A percentile compares a stretch with the other conserved stretches of the same genome.
phyloP scores from a whole-genome alignment of 352 stramenopile genomes.

The Phytophthora pseudosyringae region DNA sequence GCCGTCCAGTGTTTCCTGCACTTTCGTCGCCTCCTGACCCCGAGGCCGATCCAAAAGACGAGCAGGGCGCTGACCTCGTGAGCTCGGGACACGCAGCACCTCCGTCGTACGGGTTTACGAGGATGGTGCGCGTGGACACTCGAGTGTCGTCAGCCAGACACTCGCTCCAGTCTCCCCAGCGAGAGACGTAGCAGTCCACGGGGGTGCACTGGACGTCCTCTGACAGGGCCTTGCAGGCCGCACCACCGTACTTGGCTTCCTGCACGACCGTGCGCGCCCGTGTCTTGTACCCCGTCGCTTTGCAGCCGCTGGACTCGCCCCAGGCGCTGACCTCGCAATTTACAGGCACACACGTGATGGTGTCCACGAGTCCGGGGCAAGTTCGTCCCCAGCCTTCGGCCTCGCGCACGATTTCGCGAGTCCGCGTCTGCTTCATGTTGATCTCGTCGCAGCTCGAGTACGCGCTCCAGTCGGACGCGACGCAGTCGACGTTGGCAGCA shows the following conservation, averaged over 20 bases:
- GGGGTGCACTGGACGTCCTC: conserved; percentile 36
- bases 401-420: conserved; percentile 26
- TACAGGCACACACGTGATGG: conserved; percentile 25
- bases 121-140: conserved; percentile 42
- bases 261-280: conserved; percentile 28
- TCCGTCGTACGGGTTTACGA: conserved; percentile 41
- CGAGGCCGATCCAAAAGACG: conserved; percentile 15
- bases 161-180: conserved; percentile 39
- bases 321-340: conserved; percentile 37
- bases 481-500: conserved; percentile 26
- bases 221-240: conserved; percentile 20
- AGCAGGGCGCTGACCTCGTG: conserved; percentile 12
- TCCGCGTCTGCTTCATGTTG: conserved; percentile 38
- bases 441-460: conserved; percentile 29
- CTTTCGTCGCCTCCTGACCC: conserved; percentile 4
- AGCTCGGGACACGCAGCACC: conserved; percentile 50
- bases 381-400: conserved; percentile 22
- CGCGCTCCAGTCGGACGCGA: conserved; percentile 33
- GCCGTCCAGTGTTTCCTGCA: neutral
- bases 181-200: conserved; percentile 42
- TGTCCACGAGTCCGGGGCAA: conserved; percentile 37
- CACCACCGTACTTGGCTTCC: conserved; percentile 31
- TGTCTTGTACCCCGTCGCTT: conserved; percentile 36
- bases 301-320: conserved; percentile 33
- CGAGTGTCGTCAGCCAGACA: conserved; percentile 34